Evolutionary conservation across 2,329 filamentous ascomycete genomes (phyloP).

Genomic region (Aspergillus niger): DNA sequence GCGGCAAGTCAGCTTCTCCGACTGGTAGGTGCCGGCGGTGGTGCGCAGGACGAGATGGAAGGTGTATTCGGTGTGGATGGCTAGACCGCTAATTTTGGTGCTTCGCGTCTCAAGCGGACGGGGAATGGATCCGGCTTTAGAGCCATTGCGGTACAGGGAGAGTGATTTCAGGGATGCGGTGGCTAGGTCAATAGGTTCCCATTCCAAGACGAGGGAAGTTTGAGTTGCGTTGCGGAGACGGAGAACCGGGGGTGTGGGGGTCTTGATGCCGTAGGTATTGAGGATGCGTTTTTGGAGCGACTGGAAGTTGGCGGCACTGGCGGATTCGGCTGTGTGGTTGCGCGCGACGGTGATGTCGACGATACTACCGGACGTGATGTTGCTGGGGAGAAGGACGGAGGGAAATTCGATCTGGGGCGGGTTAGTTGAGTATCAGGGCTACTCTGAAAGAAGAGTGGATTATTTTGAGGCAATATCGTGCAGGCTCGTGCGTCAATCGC

Average conservation of each 20-base stretch:
- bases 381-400: conserved; percentile 90
- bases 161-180: conserved; percentile 89
- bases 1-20: conserved; percentile 79
- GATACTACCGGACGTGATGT: conserved; percentile 94
- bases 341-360: conserved; percentile 95
- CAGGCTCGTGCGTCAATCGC: conserved; percentile 8
- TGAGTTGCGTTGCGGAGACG: conserved; percentile 97
- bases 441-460: neutral
- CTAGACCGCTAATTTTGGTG: conserved; percentile 94
- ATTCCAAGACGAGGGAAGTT: conserved; percentile 96
- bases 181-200: conserved; percentile 91
- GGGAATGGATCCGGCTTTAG: conserved; percentile 94
- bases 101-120: conserved; percentile 82
- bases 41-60: conserved; percentile 93
- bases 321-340: conserved; percentile 76
- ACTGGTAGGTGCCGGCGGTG: conserved; percentile 81
- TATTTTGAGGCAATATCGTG: conserved; percentile 1
- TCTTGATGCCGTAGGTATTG: conserved; percentile 77
- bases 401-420: conserved; percentile 86
- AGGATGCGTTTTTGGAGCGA: conserved; percentile 87
- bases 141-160: conserved; percentile 90
- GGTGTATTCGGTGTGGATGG: conserved; percentile 93
- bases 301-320: conserved; percentile 74
- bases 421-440: neutral
- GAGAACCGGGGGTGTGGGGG: conserved; percentile 75